Evolutionary conservation across 441 rosid species (phyloP).

Genomic region (Oxalis stricta): DNA sequence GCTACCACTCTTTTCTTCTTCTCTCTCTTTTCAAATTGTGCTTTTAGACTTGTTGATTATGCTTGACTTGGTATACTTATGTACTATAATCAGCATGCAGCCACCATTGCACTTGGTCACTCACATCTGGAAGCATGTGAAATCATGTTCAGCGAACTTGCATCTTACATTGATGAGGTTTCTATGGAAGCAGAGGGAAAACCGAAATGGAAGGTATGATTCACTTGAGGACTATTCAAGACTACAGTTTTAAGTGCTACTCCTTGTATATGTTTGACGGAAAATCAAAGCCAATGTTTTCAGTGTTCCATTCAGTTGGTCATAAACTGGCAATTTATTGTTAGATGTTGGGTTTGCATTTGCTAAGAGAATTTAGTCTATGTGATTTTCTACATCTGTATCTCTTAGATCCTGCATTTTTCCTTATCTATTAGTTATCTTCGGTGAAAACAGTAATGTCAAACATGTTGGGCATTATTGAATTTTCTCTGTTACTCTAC

Average conservation of each 20-base stretch:
- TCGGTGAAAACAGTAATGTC: too few relatives aligned
- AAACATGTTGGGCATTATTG: too few relatives aligned
- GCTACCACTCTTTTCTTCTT: too few relatives aligned
- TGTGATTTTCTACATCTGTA: not conserved
- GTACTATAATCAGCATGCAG: conserved; percentile 57
- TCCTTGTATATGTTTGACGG: not conserved
- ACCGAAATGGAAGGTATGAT: conserved; percentile 92
- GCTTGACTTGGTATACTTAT: conserved; percentile 15
- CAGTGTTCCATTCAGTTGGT: not conserved
- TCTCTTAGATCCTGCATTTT: not conserved
- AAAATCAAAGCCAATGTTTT: not conserved
- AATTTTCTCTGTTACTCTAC: too few relatives aligned
- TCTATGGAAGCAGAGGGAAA: conserved; percentile 93
- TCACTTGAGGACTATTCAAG: conserved; percentile 1
- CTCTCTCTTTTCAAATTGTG: not conserved
- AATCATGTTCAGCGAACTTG: conserved; percentile 84
- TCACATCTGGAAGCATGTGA: conserved; percentile 98
- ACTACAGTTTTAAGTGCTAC: not conserved
- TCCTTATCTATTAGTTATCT: too few relatives aligned
- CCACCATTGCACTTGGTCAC: conserved; percentile 97
- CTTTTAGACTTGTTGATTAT: conserved; percentile 6
- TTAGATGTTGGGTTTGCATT: not conserved
- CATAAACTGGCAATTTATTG: not conserved
- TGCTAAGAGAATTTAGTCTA: not conserved
- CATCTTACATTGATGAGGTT: conserved; percentile 88